Evolutionary conservation across 169 alveolate species (phyloP).

Genomic region (Babesia sp.): DNA sequence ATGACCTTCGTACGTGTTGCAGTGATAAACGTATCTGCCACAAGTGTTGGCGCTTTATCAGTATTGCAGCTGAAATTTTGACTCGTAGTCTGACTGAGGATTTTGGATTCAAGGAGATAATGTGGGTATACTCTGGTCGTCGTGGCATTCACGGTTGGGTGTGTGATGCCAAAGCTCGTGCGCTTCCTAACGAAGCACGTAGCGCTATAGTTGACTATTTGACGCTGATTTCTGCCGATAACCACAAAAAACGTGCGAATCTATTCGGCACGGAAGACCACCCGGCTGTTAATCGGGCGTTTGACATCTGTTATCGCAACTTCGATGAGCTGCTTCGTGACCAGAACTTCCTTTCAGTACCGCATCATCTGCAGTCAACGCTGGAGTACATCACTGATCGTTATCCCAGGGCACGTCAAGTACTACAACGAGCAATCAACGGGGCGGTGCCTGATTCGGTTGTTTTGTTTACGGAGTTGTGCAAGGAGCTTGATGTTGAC

Average conservation of each 20-base stretch:
- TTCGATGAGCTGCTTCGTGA: slow-evolving; percentile 51
- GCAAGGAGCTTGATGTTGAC: slow-evolving; percentile 29
- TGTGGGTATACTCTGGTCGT: slow-evolving; percentile 98
- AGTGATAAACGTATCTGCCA: slow-evolving; percentile 92
- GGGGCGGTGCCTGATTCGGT: slow-evolving; percentile 15
- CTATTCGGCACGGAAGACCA: slow-evolving; percentile 43
- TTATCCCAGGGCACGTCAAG: slow-evolving; percentile 25
- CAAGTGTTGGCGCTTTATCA: slow-evolving; percentile 92
- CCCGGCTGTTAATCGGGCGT: slow-evolving; percentile 54
- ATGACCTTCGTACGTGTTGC: slow-evolving; percentile 97
- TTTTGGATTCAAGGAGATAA: slow-evolving; percentile 90
- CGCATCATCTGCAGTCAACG: slow-evolving; percentile 24
- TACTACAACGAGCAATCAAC: slow-evolving; percentile 15
- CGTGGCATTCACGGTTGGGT: slow-evolving; percentile 99
- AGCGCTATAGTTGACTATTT: slow-evolving; percentile 76
- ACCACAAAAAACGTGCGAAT: slow-evolving; percentile 70
- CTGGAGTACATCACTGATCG: slow-evolving; percentile 60
- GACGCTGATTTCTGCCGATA: slow-evolving; percentile 70
- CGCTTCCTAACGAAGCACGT: slow-evolving; percentile 75
- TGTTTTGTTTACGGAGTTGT: slow-evolving; percentile 39
- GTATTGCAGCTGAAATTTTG: slow-evolving; percentile 77
- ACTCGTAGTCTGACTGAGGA: slow-evolving; percentile 86
- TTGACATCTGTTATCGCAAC: slow-evolving; percentile 64
- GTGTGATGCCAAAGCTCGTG: slow-evolving; percentile 83
- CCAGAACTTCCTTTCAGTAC: slow-evolving; percentile 31